These are phyloP conservation scores for Cytospora schulzeri DNA, from an alignment of 2,329 filamentous ascomycete genomes.

Conservation along the genomic window DNA sequence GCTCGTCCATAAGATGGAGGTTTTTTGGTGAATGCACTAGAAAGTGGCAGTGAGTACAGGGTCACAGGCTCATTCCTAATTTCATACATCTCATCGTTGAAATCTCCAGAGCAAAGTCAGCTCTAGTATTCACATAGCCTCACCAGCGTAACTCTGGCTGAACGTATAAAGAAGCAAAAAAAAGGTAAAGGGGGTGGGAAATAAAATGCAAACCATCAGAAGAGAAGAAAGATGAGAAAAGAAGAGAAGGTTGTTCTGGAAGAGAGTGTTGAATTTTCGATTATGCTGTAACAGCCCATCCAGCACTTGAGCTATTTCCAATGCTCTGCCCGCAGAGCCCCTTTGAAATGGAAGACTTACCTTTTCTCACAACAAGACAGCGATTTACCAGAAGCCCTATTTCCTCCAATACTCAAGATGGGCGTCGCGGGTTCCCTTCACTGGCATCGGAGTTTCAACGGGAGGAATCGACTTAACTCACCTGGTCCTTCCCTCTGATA, in stretches of 20 bases:
- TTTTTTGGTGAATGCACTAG: constrained; percentile 7
- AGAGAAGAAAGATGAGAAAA: too few relatives aligned
- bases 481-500: not conserved
- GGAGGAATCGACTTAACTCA: constrained; percentile 8
- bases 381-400: not conserved
- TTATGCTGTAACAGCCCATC: not conserved
- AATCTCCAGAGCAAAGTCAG: not conserved
- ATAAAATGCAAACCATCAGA: too few relatives aligned
- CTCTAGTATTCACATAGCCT: not conserved
- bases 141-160: not conserved
- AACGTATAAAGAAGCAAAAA: not conserved
- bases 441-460: not conserved
- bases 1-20: constrained; percentile 8
- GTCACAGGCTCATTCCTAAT: not conserved
- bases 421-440: not conserved
- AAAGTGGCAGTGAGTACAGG: constrained; percentile 13
- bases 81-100: not conserved
- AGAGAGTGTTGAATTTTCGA: not conserved
- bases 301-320: not conserved
- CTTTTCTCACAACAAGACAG: not conserved
- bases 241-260: too few relatives aligned
- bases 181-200: not conserved
- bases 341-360: not conserved
- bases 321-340: not conserved
- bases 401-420: not conserved